phyloP scores from a whole-genome alignment of 768 basidiomycete genomes.

The Rhizopogon roseolus region DNA sequence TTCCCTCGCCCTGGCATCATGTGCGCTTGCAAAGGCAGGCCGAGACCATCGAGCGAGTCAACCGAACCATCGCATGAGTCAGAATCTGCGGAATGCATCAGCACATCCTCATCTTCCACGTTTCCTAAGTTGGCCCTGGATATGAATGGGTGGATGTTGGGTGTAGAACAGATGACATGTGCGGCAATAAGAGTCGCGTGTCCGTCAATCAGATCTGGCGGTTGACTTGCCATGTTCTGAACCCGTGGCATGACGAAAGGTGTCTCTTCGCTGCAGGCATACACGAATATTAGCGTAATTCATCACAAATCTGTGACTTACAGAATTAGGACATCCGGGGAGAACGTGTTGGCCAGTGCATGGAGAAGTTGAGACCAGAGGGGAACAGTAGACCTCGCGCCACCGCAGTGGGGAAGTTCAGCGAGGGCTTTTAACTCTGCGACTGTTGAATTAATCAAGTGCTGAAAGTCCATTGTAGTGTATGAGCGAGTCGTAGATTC shows the following conservation, averaged over 20 bases:
- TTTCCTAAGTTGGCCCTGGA: neutral
- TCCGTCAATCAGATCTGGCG: neutral
- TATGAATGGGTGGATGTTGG: no score
- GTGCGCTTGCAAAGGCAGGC: slow-evolving; percentile 4
- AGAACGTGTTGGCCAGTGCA: neutral
- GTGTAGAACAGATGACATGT: neutral
- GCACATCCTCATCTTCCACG: neutral
- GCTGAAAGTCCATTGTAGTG: neutral
- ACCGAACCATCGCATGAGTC: neutral
- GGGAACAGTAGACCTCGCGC: neutral
- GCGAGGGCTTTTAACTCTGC: neutral
- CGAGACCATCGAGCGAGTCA: neutral
- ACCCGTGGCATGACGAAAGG: neutral
- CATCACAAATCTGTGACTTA: neutral
- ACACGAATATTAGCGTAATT: neutral
- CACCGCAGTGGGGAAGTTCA: neutral
- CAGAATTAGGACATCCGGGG: neutral
- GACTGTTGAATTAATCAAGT: neutral
- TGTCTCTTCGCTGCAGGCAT: neutral
- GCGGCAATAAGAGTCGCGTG: neutral
- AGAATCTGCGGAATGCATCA: neutral
- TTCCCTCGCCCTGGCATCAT: neutral
- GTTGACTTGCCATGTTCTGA: neutral
- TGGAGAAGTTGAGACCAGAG: neutral
- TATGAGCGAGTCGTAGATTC: neutral